Evolutionary conservation across 805 yeast genomes (phyloP), one percentile per base, ranked within the genome.

Genomic region (Suhomyces emberorum): DNA sequence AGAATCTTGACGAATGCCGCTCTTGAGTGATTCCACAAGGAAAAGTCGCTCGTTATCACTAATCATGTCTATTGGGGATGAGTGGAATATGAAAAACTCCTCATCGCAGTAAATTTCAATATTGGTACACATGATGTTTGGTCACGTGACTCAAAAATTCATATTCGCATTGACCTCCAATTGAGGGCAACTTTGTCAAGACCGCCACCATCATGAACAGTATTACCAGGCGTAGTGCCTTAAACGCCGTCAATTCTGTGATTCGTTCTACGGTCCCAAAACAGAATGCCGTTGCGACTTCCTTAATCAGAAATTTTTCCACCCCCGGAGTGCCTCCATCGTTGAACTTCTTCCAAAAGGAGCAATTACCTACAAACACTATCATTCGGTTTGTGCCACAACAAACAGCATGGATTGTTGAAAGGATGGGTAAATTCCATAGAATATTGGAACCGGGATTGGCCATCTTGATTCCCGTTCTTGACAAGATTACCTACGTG

Each of bases 391-490:
- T 86, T 56, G 95, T 86, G 11, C 95, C 95, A 2, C 95, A 87
- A 57, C 95, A 86, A 59, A 81, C 86, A 15, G 95, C 95, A 3
- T 86, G 93, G 88, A 77, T 86, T 14, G 95, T 86, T 14, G 95
- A 86, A 59, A 69, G 95, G 44, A 86, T 86, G 95, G 95, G 95
- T 21, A 83, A 82, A 55, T 86, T 84, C 66, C 73, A 79, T 55
- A 61, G 72, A 11, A 61, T 66, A 25, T 69, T 87, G 41, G 72
- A 77, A 26, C 95, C 95, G 0, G 95, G 95, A 10, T 64, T 85
- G 24, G 88, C 93, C 1, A 57, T 86, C 19, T 61, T 86, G 47
- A 41, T 83, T 7, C 95, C 95, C 3, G 58, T 86, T 38, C 44
- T 87, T 21, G 95, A 86, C 59, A 76, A 74, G 48, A 82, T 86